Percentiles rank a stretch among this genome's conserved stretches.
Evolutionary conservation across 352 stramenopile genomes (phyloP).

Genomic region (Phytophthora macrochlamydospora): DNA sequence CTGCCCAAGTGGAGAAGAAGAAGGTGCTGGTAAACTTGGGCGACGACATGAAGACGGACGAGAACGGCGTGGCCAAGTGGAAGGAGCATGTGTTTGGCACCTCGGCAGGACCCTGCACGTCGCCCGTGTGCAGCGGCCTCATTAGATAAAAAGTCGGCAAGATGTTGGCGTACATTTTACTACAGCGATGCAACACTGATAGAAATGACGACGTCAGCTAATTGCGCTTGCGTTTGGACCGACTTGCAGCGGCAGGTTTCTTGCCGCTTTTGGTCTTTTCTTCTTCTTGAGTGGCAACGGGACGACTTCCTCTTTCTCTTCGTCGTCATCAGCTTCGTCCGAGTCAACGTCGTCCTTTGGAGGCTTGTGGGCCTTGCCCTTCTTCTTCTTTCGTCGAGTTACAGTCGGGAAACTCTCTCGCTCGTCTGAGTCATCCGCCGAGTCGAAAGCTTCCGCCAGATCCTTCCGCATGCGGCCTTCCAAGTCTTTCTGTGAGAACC

Average conservation of each 20-base stretch:
- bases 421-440: slow-evolving; percentile 29
- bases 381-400: slow-evolving; percentile 32
- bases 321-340: slow-evolving; percentile 13
- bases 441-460: slow-evolving; percentile 50
- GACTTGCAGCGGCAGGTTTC: slow-evolving; percentile 23
- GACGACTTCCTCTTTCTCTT: slow-evolving; percentile 35
- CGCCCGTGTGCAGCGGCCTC: slow-evolving; percentile 70
- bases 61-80: slow-evolving; percentile 79
- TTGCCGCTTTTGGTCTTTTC: slow-evolving; percentile 31
- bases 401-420: slow-evolving; percentile 20
- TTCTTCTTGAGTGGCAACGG: slow-evolving; percentile 58
- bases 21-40: slow-evolving; percentile 83
- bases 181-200: slow-evolving; percentile 3
- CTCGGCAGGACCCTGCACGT: slow-evolving; percentile 75
- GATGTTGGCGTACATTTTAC: not conserved
- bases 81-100: slow-evolving; percentile 82
- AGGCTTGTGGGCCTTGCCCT: slow-evolving; percentile 8
- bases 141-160: slow-evolving; percentile 59
- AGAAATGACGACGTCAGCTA: slow-evolving; percentile 7
- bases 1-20: slow-evolving; percentile 90
- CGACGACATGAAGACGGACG: slow-evolving; percentile 86
- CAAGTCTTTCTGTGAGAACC: slow-evolving; percentile 60
- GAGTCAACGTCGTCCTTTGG: slow-evolving; percentile 1
- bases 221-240: slow-evolving; percentile 49
- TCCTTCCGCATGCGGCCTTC: slow-evolving; percentile 72